A percentile compares a stretch with the other conserved stretches of the same genome.
Conservation (phyloP, 768 basidiomycete genomes). For the Nidularia sp. region DNA sequence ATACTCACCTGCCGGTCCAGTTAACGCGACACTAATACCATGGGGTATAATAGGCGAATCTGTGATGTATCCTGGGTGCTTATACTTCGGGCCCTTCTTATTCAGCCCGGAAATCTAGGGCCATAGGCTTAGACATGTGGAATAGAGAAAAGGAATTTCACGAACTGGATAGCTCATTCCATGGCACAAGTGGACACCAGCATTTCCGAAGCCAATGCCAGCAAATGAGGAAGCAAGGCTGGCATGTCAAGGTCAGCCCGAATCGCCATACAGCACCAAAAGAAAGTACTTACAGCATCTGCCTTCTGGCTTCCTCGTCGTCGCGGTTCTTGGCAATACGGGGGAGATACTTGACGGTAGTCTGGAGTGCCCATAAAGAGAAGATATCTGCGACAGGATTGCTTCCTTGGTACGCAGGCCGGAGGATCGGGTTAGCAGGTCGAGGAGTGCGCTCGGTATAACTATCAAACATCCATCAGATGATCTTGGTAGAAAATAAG, state of each 20-base stretch:
- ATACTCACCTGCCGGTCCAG: slow-evolving; percentile 72
- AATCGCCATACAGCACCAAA: no score
- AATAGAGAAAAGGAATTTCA: slow-evolving; percentile 2
- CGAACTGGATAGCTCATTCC: slow-evolving; percentile 85
- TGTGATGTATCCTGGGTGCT: slow-evolving; percentile 86
- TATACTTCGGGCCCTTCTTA: slow-evolving; percentile 90
- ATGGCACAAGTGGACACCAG: slow-evolving; percentile 88
- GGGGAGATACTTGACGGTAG: slow-evolving; percentile 86
- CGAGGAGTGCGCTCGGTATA: slow-evolving; percentile 89
- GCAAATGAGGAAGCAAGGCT: slow-evolving; percentile 92
- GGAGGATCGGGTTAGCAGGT: slow-evolving; percentile 82
- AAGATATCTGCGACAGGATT: slow-evolving; percentile 97
- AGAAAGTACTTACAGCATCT: slow-evolving; percentile 73
- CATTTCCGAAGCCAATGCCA: slow-evolving; percentile 93
- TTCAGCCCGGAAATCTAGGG: slow-evolving; percentile 86
- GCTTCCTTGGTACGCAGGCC: slow-evolving; percentile 92
- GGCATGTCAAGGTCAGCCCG: neutral
- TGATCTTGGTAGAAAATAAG: neutral
- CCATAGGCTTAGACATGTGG: neutral
- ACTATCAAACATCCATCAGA: slow-evolving; percentile 27
- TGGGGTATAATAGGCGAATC: slow-evolving; percentile 91
- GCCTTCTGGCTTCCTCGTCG: slow-evolving; percentile 79
- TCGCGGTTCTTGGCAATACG: slow-evolving; percentile 74
- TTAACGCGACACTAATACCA: slow-evolving; percentile 79
- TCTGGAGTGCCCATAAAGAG: slow-evolving; percentile 88